Evolutionary conservation across 208 protist species (phyloP).

Genomic region (Crithidia brevicula): DNA sequence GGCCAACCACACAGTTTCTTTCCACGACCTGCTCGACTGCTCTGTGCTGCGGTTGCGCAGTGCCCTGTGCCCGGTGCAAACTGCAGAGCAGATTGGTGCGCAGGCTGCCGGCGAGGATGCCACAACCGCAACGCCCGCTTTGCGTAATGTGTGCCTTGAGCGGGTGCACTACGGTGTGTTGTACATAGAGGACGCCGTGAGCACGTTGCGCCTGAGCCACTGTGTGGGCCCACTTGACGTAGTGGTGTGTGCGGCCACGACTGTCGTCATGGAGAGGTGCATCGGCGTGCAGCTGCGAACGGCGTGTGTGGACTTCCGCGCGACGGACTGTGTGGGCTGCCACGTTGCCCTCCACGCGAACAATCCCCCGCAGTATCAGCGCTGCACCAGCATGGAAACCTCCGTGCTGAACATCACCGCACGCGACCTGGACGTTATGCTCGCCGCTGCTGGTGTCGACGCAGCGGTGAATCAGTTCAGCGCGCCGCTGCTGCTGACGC

Average conservation of each 20-base stretch:
- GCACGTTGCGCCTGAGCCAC: conserved; percentile 54
- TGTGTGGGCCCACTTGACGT: conserved; percentile 80
- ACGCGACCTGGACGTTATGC: conserved; percentile 40
- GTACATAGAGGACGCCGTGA: conserved; percentile 64
- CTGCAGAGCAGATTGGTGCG: not conserved
- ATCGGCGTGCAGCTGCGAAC: conserved; percentile 70
- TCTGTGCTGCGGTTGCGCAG: conserved; percentile 24
- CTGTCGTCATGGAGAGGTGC: conserved; percentile 68
- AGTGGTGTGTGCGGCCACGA: conserved; percentile 50
- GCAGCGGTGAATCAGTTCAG: conserved; percentile 53
- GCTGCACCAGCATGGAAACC: conserved; percentile 55
- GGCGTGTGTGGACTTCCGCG: conserved; percentile 56
- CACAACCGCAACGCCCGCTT: not conserved
- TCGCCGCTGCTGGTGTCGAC: conserved; percentile 48
- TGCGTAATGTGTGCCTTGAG: conserved; percentile 55
- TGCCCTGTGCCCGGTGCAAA: conserved; percentile 20
- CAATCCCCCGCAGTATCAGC: conserved; percentile 49
- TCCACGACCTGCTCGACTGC: conserved; percentile 35
- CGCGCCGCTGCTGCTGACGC: conserved; percentile 21
- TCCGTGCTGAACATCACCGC: conserved; percentile 76
- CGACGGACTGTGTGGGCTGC: conserved; percentile 60
- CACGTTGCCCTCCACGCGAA: conserved; percentile 83
- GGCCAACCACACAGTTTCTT: conserved; percentile 7
- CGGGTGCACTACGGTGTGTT: conserved; percentile 56
- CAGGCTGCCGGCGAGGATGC: not conserved